Percentiles rank a stretch among this genome's conserved stretches.
These are phyloP conservation scores for Suillus clintonianus DNA, from an alignment of 768 basidiomycete species.

Conservation along the genomic window DNA sequence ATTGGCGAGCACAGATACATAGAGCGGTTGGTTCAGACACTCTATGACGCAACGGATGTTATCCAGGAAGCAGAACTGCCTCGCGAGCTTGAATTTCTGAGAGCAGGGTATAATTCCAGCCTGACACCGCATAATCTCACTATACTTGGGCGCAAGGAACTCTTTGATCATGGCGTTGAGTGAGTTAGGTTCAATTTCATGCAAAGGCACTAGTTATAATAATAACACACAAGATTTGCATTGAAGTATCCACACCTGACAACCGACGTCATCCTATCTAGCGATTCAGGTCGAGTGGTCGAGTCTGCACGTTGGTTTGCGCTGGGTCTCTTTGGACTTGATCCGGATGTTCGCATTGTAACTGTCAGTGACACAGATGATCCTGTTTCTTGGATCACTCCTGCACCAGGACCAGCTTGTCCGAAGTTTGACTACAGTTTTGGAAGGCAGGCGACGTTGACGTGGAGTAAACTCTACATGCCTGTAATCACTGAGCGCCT, in stretches of 20 bases:
- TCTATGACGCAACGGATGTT: constrained; percentile 21
- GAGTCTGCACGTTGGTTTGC: constrained; percentile 42
- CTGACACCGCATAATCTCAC: constrained; percentile 38
- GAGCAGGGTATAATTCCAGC: constrained; percentile 31
- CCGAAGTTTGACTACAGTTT: constrained; percentile 23
- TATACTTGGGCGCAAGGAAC: constrained; percentile 31
- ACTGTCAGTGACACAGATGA: constrained; percentile 31
- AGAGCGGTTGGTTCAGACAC: constrained; percentile 29
- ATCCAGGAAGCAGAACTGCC: constrained; percentile 30
- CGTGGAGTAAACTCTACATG: constrained; percentile 27
- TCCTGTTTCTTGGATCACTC: constrained; percentile 38
- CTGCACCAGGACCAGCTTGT: constrained; percentile 37
- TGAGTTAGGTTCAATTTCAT: constrained; percentile 11
- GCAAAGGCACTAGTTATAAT: not conserved
- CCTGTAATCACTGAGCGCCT: constrained; percentile 37
- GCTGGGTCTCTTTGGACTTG: constrained; percentile 35
- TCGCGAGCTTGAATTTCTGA: constrained; percentile 30
- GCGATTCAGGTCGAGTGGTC: constrained; percentile 17
- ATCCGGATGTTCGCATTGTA: constrained; percentile 17
- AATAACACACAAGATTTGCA: not conserved
- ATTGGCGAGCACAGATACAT: constrained; percentile 35
- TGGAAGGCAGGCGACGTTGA: constrained; percentile 3
- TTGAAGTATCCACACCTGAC: constrained; percentile 9
- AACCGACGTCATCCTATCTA: constrained; percentile 3
- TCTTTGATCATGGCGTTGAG: constrained; percentile 38